Conservation (phyloP, 768 basidiomycete species). For the Trametes gibbosa region DNA sequence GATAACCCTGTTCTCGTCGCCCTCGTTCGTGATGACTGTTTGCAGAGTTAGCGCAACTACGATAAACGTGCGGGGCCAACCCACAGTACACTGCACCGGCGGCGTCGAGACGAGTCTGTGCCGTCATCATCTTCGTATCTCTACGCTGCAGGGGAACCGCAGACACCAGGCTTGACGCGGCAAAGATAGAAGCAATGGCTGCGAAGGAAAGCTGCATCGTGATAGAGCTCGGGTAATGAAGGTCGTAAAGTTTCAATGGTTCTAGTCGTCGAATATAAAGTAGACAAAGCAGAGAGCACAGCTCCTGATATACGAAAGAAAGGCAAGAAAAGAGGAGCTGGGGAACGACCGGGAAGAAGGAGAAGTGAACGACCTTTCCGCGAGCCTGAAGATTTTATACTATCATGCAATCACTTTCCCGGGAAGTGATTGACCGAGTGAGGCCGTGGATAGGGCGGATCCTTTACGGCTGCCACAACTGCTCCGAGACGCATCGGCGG, state of each 20-base stretch:
- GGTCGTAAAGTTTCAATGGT: background rate
- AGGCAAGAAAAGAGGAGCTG: background rate
- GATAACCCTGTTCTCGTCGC: conserved; percentile 42
- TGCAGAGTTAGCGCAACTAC: background rate
- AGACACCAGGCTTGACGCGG: conserved; percentile 9
- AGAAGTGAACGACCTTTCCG: background rate
- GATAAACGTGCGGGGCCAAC: background rate
- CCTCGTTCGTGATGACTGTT: conserved; percentile 51
- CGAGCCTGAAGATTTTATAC: no score
- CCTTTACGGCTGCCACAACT: no score
- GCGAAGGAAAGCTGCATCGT: conserved; percentile 9
- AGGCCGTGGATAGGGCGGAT: background rate
- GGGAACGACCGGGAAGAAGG: conserved; percentile 3
- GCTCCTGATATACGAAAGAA: conserved; percentile 5
- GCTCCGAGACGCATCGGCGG: no score
- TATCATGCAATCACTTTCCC: no score
- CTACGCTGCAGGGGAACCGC: conserved; percentile 10
- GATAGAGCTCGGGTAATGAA: background rate
- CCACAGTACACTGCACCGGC: conserved; percentile 17
- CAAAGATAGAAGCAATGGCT: conserved; percentile 3
- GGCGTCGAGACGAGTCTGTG: conserved; percentile 3
- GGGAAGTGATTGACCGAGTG: background rate
- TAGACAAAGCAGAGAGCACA: conserved; percentile 8
- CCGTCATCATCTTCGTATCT: conserved; percentile 11
- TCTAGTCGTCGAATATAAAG: background rate